These are phyloP conservation scores for Boletus vinaceobasis DNA, from an alignment of 768 basidiomycete genomes.

Conservation along the genomic window DNA sequence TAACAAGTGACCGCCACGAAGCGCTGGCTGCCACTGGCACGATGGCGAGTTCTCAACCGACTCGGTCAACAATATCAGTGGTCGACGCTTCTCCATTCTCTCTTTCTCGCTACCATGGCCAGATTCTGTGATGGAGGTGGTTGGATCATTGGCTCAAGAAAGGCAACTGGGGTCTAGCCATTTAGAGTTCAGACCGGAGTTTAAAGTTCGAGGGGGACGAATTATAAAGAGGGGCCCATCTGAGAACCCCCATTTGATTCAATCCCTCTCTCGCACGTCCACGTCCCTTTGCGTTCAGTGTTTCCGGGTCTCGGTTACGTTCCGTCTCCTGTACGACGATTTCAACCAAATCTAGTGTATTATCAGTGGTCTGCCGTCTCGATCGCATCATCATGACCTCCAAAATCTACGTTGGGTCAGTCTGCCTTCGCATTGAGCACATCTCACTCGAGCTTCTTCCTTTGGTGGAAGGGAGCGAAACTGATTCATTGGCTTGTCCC, in stretches of 20 bases:
- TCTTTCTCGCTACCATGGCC: not conserved
- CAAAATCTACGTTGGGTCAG: constrained; percentile 94
- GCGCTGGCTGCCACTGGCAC: not conserved
- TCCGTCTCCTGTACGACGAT: constrained; percentile 49
- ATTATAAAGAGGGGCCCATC: constrained; percentile 43
- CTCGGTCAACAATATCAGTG: not conserved
- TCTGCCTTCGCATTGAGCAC: constrained; percentile 55
- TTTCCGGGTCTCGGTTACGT: constrained; percentile 56
- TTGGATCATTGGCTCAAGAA: constrained; percentile 5
- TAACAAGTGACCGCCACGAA: constrained; percentile 6
- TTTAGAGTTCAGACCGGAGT: constrained; percentile 46
- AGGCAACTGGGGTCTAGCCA: constrained; percentile 22
- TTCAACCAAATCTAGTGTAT: constrained; percentile 50
- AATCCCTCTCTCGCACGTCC: constrained; percentile 47
- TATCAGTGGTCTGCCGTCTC: constrained; percentile 30
- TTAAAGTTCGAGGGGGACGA: constrained; percentile 35
- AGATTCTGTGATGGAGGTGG: constrained; percentile 7
- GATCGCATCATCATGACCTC: constrained; percentile 47
- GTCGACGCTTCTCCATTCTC: not conserved
- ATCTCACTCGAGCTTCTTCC: constrained; percentile 43
- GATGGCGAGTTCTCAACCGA: constrained; percentile 2
- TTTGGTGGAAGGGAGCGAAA: constrained; percentile 43
- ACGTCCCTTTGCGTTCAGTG: constrained; percentile 45
- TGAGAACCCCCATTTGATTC: constrained; percentile 26
- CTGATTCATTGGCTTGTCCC: constrained; percentile 48